A percentile compares a stretch with the other conserved stretches of the same genome.
These are phyloP conservation scores for Phytophthora pluvialis DNA, from an alignment of 352 stramenopile genomes.

Conservation along the genomic window DNA sequence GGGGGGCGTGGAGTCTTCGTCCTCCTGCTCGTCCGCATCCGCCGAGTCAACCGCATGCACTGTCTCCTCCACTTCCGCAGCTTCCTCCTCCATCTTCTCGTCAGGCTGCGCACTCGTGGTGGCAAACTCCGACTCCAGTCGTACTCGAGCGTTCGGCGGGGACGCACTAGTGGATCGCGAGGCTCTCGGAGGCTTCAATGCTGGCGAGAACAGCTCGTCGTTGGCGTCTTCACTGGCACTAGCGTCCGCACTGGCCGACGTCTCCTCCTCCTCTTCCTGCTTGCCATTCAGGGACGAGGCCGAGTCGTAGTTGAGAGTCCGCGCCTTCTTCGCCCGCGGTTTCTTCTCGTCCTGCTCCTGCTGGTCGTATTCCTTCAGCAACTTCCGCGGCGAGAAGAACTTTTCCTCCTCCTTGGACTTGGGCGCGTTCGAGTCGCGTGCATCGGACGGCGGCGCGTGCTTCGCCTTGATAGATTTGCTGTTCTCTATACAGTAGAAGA, in stretches of 20 bases:
- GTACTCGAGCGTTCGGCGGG: slow-evolving; percentile 33
- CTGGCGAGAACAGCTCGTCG: slow-evolving; percentile 77
- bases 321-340: slow-evolving; percentile 32
- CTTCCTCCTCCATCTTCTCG: slow-evolving; percentile 39
- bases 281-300: slow-evolving; percentile 9
- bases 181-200: slow-evolving; percentile 59
- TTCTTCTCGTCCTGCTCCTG: slow-evolving; percentile 20
- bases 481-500: slow-evolving; percentile 36
- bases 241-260: slow-evolving; percentile 6
- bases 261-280: slow-evolving; percentile 23
- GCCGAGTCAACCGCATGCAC: slow-evolving; percentile 14
- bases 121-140: slow-evolving; percentile 42
- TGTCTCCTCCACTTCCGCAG: slow-evolving; percentile 27
- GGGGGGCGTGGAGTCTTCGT: slow-evolving; percentile 39
- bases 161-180: slow-evolving; percentile 49
- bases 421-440: slow-evolving; percentile 17
- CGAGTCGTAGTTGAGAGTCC: slow-evolving; percentile 35
- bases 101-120: slow-evolving; percentile 26
- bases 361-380: slow-evolving; percentile 65
- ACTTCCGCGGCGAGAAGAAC: slow-evolving; percentile 72
- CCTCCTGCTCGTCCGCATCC: slow-evolving; percentile 42
- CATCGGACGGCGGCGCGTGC: slow-evolving; percentile 18
- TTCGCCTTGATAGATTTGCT: slow-evolving; percentile 60
- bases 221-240: slow-evolving; percentile 43
- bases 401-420: slow-evolving; percentile 45